Conservation (phyloP, 2,329 filamentous ascomycete genomes). For the Ophiostoma piceae region DNA sequence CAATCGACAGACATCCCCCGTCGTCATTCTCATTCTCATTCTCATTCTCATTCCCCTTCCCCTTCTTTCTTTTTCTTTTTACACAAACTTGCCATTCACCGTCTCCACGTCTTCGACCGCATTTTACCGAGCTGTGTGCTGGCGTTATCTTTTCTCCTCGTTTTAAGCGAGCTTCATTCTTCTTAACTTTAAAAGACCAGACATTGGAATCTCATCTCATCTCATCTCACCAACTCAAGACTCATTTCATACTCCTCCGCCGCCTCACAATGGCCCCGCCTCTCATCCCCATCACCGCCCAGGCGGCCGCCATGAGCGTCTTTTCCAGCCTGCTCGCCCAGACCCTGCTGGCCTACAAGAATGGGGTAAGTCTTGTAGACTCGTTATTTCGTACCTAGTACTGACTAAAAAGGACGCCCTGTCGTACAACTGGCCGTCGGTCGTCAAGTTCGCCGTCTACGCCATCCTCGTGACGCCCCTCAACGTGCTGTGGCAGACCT, state of each 20-base stretch:
- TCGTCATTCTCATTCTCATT: not conserved
- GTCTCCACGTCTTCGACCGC: not conserved
- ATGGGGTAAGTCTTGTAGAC: constrained; percentile 43
- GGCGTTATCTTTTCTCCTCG: not conserved
- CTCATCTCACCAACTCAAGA: not conserved
- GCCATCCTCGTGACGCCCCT: constrained; percentile 68
- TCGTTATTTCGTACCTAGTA: constrained; percentile 18
- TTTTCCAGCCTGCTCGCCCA: constrained; percentile 72
- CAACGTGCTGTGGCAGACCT: constrained; percentile 83
- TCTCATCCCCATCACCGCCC: constrained; percentile 56
- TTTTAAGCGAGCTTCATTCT: not conserved
- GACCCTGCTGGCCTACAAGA: constrained; percentile 57
- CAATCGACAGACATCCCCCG: not conserved
- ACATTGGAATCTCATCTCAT: no score
- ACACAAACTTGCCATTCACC: not conserved
- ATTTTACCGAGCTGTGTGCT: not conserved
- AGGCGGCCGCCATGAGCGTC: constrained; percentile 60
- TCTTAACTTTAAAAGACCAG: not conserved
- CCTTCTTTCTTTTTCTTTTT: not conserved
- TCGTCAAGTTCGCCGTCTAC: constrained; percentile 74
- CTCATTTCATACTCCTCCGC: not conserved
- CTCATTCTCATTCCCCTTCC: not conserved
- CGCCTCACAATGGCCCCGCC: constrained; percentile 35
- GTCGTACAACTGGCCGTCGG: constrained; percentile 58
- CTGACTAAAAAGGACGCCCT: not conserved